phyloP scores from a whole-genome alignment of 495 filamentous ascomycete species.

The Umbilicaria muhlenbergii region DNA sequence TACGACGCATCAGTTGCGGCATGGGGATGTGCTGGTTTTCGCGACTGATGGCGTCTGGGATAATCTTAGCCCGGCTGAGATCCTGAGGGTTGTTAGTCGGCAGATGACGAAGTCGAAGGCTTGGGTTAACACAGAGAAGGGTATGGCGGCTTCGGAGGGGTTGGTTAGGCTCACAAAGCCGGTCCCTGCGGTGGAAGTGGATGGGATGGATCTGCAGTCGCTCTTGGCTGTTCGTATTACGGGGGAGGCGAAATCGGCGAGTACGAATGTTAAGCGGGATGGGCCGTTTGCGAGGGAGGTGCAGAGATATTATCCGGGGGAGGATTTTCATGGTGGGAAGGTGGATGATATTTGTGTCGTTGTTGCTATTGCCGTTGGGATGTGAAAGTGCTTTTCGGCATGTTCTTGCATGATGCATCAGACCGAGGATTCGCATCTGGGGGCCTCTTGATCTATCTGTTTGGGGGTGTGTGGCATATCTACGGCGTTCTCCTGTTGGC shows the following conservation, averaged over 20 bases:
- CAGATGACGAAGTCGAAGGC: conserved; percentile 58
- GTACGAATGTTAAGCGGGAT: conserved; percentile 58
- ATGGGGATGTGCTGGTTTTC: conserved; percentile 83
- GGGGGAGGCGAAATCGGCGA: conserved; percentile 67
- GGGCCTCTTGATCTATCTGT: too few relatives aligned
- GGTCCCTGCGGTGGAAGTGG: conserved; percentile 20
- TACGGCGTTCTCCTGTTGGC: too few relatives aligned
- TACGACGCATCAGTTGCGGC: conserved; percentile 54
- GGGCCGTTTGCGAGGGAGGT: conserved; percentile 93
- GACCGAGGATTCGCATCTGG: too few relatives aligned
- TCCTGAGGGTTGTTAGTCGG: conserved; percentile 60
- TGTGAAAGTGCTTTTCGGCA: not conserved
- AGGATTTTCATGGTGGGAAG: conserved; percentile 75
- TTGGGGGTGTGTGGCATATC: too few relatives aligned
- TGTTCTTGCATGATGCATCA: too few relatives aligned
- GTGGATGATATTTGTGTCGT: conserved; percentile 82
- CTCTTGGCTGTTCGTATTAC: conserved; percentile 65
- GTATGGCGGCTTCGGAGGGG: conserved; percentile 39
- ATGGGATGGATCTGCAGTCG: conserved; percentile 44
- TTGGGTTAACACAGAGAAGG: conserved; percentile 46
- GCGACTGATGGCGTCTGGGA: conserved; percentile 95
- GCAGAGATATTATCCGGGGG: conserved; percentile 67
- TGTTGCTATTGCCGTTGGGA: conserved; percentile 53
- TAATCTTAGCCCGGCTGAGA: conserved; percentile 81
- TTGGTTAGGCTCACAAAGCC: conserved; percentile 35